A percentile compares a stretch with the other conserved stretches of the same genome.
Evolutionary conservation across 2,329 filamentous ascomycete species (phyloP).

Genomic region (Botrytis pseudocinerea): DNA sequence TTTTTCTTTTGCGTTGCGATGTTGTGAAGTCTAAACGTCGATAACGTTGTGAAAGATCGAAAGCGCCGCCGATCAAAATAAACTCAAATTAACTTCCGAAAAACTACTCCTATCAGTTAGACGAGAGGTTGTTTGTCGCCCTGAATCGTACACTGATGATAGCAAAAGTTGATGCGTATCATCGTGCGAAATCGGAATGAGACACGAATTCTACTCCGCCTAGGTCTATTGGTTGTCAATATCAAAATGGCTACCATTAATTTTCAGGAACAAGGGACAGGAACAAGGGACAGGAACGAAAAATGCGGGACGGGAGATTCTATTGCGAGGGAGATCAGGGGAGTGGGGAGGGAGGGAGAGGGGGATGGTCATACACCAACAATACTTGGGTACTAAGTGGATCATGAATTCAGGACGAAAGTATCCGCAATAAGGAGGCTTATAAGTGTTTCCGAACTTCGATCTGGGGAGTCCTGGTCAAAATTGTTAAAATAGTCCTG

Average conservation of each 20-base stretch:
- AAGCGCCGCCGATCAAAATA: neutral
- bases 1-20: neutral
- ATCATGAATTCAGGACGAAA: neutral
- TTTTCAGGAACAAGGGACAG: slow-evolving; percentile 1
- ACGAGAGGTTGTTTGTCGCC: neutral
- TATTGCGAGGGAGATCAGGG: neutral
- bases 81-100: neutral
- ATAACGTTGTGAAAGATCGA: neutral
- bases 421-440: neutral
- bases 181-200: neutral
- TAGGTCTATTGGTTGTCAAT: neutral
- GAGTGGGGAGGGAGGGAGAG: neutral
- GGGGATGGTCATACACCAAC: neutral
- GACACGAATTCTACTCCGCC: neutral
- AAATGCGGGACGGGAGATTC: neutral
- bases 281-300: neutral
- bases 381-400: neutral
- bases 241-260: neutral
- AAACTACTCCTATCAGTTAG: neutral
- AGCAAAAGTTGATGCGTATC: neutral
- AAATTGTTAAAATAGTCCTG: neutral
- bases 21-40: neutral
- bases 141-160: neutral
- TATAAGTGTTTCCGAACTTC: neutral
- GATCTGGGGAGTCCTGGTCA: neutral